Evolutionary conservation across 2,329 filamentous ascomycete genomes (phyloP), one percentile per base, ranked within the genome.

Genomic region (Sporothrix pseudoabietina): DNA sequence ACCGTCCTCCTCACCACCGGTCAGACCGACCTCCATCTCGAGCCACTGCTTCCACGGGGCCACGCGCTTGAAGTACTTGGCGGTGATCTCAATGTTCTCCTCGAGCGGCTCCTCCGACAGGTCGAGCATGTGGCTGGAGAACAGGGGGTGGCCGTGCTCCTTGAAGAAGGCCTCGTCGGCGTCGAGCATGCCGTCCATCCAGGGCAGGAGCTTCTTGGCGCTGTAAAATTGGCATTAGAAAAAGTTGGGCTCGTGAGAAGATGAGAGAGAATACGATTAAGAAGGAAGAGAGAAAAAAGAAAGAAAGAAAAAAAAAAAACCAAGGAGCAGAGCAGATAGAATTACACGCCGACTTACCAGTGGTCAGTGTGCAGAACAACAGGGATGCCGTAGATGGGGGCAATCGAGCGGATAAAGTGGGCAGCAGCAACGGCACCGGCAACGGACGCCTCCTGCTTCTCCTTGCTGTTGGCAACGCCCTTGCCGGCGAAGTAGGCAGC

Each of bases 31-130:
- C 83, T 94, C 92, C 95, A 98, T 99, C 90, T 99, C 96, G 78
- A 99, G 90, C 94, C 94, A 98, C 85, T 98, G 94, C 89, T 97
- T 97, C 93, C 98, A 94, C 79, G 94, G 94, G 69, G 94, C 94
- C 81, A 92, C 93, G 78, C 95, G 92, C 90, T 97, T 91, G 77
- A 98, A 89, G 88, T 99, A 98, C 83, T 91, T 89, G 82, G 92
- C 93, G 75, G 95, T 98, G 81, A 93, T 98, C 81, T 91, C 83
- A 80, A 99, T 92, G 90, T 99, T 98, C 85, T 88, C 94, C 75
- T 96, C 89, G 77, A 97, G 92, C 55, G 89, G 82, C 87, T 98
- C 95, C 87, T 98, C 96, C 35, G 92, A 96, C 79, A 98, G 86
- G 84, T 99, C 96, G 81, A 98, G 97, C 96, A 99, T 99, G 91